A percentile compares a stretch with the other conserved stretches of the same genome.
phyloP scores from a whole-genome alignment of 208 protist genomes.

The Leishmania lainsoni region DNA sequence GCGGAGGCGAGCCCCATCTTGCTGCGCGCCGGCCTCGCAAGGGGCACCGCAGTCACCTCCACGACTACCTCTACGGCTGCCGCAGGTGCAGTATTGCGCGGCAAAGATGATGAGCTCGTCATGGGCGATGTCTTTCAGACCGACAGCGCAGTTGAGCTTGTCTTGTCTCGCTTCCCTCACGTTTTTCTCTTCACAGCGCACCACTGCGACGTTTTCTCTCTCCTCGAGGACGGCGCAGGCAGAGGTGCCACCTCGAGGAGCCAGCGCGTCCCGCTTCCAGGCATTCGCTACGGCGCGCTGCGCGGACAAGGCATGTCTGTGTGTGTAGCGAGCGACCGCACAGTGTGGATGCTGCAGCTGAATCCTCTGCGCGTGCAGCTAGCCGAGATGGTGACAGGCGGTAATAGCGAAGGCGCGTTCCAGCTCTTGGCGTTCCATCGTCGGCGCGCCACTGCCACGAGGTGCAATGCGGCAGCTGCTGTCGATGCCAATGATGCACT shows the following conservation, averaged over 20 bases:
- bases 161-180: conserved; percentile 62
- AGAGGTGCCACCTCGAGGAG: conserved; percentile 12
- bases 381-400: conserved; percentile 49
- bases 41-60: background rate
- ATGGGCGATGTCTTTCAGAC: conserved; percentile 38
- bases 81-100: background rate
- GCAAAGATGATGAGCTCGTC: conserved; percentile 22
- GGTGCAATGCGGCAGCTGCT: background rate
- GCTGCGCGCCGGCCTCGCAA: conserved; percentile 9
- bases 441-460: conserved; percentile 12
- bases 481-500: conserved; percentile 15
- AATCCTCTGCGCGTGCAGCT: conserved; percentile 64
- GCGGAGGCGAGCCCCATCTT: conserved; percentile 10
- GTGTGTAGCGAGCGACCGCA: conserved; percentile 50
- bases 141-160: conserved; percentile 21
- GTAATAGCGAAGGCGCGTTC: conserved; percentile 65
- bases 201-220: conserved; percentile 69
- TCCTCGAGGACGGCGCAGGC: conserved; percentile 46
- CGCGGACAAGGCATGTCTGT: conserved; percentile 48
- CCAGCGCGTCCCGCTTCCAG: conserved; percentile 62
- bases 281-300: conserved; percentile 49
- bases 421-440: conserved; percentile 57
- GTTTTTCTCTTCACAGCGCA: conserved; percentile 68
- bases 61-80: background rate
- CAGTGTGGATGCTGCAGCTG: conserved; percentile 68